Percentiles rank a stretch among this genome's conserved stretches.
phyloP scores from a whole-genome alignment of 2,329 filamentous ascomycete species.

The Penicillium sp. region DNA sequence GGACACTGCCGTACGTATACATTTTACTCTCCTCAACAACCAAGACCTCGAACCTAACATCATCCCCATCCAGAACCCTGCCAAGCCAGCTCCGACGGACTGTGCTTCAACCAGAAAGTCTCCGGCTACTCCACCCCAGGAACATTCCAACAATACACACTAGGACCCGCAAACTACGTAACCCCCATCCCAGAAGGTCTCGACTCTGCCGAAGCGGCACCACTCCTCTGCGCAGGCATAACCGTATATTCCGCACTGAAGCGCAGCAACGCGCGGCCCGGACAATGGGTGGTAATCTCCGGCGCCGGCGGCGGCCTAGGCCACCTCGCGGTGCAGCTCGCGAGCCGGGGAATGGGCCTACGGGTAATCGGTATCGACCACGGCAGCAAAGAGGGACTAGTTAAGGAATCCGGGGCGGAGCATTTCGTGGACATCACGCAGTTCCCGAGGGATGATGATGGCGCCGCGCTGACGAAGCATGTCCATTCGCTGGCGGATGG shows the following conservation, averaged over 20 bases:
- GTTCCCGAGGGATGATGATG: constrained; percentile 47
- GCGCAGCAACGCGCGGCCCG: constrained; percentile 58
- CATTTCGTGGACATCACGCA: constrained; percentile 63
- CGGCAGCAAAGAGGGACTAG: constrained; percentile 58
- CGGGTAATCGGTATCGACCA: constrained; percentile 66
- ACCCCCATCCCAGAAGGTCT: constrained; percentile 66
- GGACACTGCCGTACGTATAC: constrained; percentile 47
- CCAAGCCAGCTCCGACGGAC: constrained; percentile 53
- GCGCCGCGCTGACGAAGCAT: constrained; percentile 50
- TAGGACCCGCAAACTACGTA: constrained; percentile 65
- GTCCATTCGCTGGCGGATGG: constrained; percentile 54
- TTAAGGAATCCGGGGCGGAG: constrained; percentile 62
- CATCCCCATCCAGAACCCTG: constrained; percentile 44
- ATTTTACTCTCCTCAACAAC: neutral
- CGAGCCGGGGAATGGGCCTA: constrained; percentile 58
- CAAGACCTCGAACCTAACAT: neutral
- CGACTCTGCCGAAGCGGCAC: constrained; percentile 60
- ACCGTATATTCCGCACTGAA: constrained; percentile 66
- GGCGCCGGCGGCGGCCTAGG: constrained; percentile 64
- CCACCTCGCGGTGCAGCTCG: constrained; percentile 62
- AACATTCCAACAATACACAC: constrained; percentile 69
- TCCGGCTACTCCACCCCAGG: constrained; percentile 68
- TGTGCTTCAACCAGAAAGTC: constrained; percentile 57
- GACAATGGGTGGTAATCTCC: constrained; percentile 60
- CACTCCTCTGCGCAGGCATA: constrained; percentile 66